Evolutionary conservation across 1,284 basidiomycete species (phyloP), one percentile per base, ranked within the genome.

Genomic region (Cystobasidium pallidum): DNA sequence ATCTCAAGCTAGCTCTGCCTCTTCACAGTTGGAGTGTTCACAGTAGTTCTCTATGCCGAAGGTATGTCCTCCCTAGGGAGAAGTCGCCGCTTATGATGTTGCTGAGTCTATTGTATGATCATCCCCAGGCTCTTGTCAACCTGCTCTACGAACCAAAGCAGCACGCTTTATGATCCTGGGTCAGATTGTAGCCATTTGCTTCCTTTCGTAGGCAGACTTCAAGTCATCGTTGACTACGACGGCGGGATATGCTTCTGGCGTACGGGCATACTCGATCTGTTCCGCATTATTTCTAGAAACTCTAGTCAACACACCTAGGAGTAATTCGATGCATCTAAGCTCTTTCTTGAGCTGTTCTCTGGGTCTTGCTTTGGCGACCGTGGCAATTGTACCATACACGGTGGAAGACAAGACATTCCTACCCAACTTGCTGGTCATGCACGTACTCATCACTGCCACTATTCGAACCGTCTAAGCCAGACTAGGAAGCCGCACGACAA

Each of bases 121-220:
- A n/a, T n/a, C n/a, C 28, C 10, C 61, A 71, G 68, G 49, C 49
- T 72, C 70, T 13, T 63, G 63, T 2, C 51, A 63, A n/a, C 51
- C 62, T 11, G 26, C 39, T 32, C 36, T 72, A 13, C 51, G 70
- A 30, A 26, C 54, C 41, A 71, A 86, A 72, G 76, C 86, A 0
- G 88, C 86, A 86, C 87, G 86, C 0, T 90, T 88, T 81, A 89
- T 90, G 88, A 81, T 90, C 45, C 83, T 91, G 2, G 89, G 89
- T 6, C 89, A 90, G 80, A 78, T 89, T 15, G 88, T 90, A 59
- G 88, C 89, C 45, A 87, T 90, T 54, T 88, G 86, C 15, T 87
- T 90, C 45, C 86, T 88, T 2, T 85, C n/a, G n/a, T n/a, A n/a
- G n/a, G n/a, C n/a, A n/a, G n/a, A n/a, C n/a, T n/a, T n/a, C n/a